Evolutionary conservation across 2,329 filamentous ascomycete species (phyloP).

Genomic region (Colletotrichum eleusines): DNA sequence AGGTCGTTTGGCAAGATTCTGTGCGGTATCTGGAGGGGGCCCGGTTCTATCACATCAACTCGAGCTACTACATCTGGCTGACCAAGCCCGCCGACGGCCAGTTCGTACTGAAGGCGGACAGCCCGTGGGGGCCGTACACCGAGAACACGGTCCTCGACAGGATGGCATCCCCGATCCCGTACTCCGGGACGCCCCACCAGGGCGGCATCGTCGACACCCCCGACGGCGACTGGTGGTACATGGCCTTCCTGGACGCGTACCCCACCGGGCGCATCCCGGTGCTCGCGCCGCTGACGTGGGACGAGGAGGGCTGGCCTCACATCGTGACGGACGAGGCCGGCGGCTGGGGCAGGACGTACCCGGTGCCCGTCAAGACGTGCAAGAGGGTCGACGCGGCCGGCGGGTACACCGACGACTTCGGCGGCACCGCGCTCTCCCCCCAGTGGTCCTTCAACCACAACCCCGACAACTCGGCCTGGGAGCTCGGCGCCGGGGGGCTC

Average conservation of each 20-base stretch:
- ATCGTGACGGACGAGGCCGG: constrained; percentile 54
- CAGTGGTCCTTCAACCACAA: constrained; percentile 74
- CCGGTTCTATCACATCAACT: constrained; percentile 67
- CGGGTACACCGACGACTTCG: constrained; percentile 33
- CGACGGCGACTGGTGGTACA: constrained; percentile 67
- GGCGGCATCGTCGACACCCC: constrained; percentile 66
- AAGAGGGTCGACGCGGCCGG: constrained; percentile 37
- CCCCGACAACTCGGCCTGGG: constrained; percentile 62
- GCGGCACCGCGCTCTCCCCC: constrained; percentile 53
- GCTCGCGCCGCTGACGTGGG: constrained; percentile 63
- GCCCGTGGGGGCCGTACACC: constrained; percentile 63
- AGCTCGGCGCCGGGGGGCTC: constrained; percentile 54
- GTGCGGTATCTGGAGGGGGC: constrained; percentile 57
- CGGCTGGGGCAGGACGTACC: constrained; percentile 58
- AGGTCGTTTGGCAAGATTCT: constrained; percentile 26
- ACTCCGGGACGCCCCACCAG: constrained; percentile 63
- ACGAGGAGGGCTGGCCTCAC: constrained; percentile 61
- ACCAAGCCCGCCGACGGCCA: constrained; percentile 58
- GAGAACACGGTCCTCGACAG: constrained; percentile 55
- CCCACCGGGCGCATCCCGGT: constrained; percentile 69
- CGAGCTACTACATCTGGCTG: constrained; percentile 64
- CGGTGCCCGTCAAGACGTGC: constrained; percentile 45
- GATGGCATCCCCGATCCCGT: constrained; percentile 47
- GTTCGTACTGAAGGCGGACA: constrained; percentile 60
- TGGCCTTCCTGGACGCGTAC: constrained; percentile 66